Conservation (phyloP, 2,329 filamentous ascomycete species). For the Elsinoe necatrix region DNA sequence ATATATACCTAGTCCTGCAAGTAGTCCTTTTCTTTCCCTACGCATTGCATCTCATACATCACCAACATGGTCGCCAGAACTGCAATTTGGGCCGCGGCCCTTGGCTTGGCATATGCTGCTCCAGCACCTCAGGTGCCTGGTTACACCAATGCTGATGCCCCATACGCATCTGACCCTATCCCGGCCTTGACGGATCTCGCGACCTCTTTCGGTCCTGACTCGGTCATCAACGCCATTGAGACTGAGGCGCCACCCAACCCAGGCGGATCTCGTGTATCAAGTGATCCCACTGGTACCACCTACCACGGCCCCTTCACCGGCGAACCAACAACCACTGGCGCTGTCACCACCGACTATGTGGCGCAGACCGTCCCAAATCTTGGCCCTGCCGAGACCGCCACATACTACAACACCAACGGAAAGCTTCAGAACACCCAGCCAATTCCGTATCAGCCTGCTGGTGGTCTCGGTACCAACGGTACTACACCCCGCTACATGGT, state of each 20-base stretch:
- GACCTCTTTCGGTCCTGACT: conserved; percentile 37
- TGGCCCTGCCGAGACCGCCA: conserved; percentile 48
- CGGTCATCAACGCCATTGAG: conserved; percentile 33
- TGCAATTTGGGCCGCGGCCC: conserved; percentile 6
- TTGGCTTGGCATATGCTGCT: neutral
- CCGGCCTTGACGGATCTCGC: conserved; percentile 31
- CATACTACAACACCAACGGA: conserved; percentile 64
- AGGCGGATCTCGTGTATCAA: conserved; percentile 39
- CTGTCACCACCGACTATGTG: conserved; percentile 50
- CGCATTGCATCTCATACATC: neutral
- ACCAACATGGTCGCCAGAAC: conserved; percentile 4
- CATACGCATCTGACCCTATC: conserved; percentile 31
- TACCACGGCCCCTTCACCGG: conserved; percentile 63
- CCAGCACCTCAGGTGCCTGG: conserved; percentile 27
- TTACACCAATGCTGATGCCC: conserved; percentile 39
- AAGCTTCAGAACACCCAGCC: conserved; percentile 57
- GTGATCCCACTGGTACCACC: conserved; percentile 48
- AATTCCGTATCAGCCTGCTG: conserved; percentile 59
- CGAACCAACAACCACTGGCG: conserved; percentile 60
- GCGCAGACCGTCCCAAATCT: conserved; percentile 52
- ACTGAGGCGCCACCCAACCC: conserved; percentile 28
- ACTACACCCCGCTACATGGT: conserved; percentile 65
- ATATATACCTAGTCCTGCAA: conserved; percentile 10
- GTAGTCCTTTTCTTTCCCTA: neutral
- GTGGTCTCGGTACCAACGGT: conserved; percentile 72